Conservation (phyloP, 768 basidiomycete genomes). For the Nidularia sp. region DNA sequence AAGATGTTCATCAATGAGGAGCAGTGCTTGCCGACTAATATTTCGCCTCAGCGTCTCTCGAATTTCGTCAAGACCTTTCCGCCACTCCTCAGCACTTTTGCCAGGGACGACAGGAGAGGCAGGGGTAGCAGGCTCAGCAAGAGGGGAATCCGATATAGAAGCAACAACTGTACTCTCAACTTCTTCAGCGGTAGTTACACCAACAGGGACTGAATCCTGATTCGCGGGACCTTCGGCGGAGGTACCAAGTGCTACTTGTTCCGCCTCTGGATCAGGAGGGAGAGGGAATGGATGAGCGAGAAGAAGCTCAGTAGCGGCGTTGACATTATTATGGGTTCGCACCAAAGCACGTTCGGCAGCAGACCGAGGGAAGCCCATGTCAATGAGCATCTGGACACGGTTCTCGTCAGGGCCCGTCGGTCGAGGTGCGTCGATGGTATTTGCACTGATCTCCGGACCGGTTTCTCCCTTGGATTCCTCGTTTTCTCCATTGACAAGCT, state of each 20-base stretch:
- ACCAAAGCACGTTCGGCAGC: conserved; percentile 81
- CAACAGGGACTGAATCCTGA: conserved; percentile 19
- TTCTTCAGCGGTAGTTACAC: conserved; percentile 4
- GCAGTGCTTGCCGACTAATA: conserved; percentile 67
- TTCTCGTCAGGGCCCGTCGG: conserved; percentile 65
- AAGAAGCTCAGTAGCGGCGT: conserved; percentile 83
- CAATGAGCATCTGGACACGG: conserved; percentile 77
- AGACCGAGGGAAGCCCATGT: conserved; percentile 96
- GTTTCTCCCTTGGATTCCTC: conserved; percentile 60
- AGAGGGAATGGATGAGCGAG: conserved; percentile 79
- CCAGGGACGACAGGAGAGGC: conserved; percentile 13
- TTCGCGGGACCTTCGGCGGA: conserved; percentile 7
- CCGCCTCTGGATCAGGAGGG: conserved; percentile 56
- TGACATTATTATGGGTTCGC: conserved; percentile 86
- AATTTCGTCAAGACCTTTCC: conserved; percentile 57
- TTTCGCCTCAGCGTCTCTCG: conserved; percentile 63
- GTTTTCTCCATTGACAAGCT: conserved; percentile 77
- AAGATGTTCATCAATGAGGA: conserved; percentile 81
- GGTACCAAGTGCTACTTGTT: conserved; percentile 9
- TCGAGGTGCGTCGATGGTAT: conserved; percentile 20
- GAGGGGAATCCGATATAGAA: conserved; percentile 4
- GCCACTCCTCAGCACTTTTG: conserved; percentile 61
- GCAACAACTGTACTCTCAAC: neutral
- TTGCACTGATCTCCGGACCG: conserved; percentile 16
- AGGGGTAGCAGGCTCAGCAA: neutral